phyloP scores from a whole-genome alignment of 2,329 filamentous ascomycete species.

The Microcera coccophila region DNA sequence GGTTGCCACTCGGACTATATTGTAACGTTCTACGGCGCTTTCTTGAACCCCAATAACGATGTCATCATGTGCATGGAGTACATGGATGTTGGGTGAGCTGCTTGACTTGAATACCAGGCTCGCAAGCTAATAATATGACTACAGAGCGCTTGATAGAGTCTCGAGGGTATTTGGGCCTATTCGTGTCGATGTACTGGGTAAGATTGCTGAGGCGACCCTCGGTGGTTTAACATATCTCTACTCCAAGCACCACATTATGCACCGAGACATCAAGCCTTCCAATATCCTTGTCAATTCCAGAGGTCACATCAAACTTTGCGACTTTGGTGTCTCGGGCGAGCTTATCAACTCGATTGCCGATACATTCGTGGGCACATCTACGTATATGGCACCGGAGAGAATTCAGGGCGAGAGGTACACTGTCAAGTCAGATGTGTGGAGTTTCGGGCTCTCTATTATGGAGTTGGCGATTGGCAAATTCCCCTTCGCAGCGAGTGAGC shows the following conservation, averaged over 20 bases:
- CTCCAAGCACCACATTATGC: slow-evolving; percentile 95
- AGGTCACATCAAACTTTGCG: slow-evolving; percentile 93
- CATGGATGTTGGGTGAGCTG: slow-evolving; percentile 93
- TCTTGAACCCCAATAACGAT: slow-evolving; percentile 93
- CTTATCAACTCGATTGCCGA: slow-evolving; percentile 97
- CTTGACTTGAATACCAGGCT: not conserved
- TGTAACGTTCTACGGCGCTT: slow-evolving; percentile 96
- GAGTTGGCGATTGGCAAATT: slow-evolving; percentile 97
- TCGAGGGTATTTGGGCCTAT: slow-evolving; percentile 94
- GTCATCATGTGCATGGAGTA: slow-evolving; percentile 99
- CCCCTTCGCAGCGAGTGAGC: slow-evolving; percentile 76
- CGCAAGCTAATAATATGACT: not conserved
- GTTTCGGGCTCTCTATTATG: slow-evolving; percentile 92
- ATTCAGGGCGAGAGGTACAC: slow-evolving; percentile 97
- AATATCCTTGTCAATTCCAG: slow-evolving; percentile 95
- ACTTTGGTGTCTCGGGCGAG: slow-evolving; percentile 98
- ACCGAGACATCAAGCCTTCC: slow-evolving; percentile 96
- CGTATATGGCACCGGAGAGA: slow-evolving; percentile 98
- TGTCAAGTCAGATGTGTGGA: slow-evolving; percentile 98
- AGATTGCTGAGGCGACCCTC: slow-evolving; percentile 93
- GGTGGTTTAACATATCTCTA: slow-evolving; percentile 94
- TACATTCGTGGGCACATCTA: slow-evolving; percentile 96
- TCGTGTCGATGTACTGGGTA: slow-evolving; percentile 91
- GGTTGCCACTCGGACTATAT: slow-evolving; percentile 96
- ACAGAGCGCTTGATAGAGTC: slow-evolving; percentile 84